phyloP scores from a whole-genome alignment of 371 early-diverging fungal genomes.

The Lichtheimia corymbifera region DNA sequence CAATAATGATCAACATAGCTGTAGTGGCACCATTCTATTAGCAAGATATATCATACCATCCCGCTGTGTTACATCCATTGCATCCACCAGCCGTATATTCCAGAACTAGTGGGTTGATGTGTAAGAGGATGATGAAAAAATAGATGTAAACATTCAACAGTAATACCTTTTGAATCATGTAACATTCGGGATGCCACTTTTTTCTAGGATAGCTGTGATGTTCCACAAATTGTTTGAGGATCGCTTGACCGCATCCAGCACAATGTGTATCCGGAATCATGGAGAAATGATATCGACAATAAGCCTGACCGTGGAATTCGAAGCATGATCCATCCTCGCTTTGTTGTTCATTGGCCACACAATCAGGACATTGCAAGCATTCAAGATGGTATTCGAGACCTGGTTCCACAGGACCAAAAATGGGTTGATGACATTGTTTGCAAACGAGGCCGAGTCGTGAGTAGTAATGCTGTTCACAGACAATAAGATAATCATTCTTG shows the following conservation, averaged over 20 bases:
- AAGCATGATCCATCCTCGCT: constrained; percentile 60
- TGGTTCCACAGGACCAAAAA: constrained; percentile 1
- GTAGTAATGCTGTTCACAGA: constrained; percentile 17
- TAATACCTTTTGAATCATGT: constrained; percentile 78
- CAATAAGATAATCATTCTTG: not conserved
- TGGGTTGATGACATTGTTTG: constrained; percentile 6
- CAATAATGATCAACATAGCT: too few relatives aligned
- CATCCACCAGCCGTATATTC: constrained; percentile 58
- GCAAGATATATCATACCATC: too few relatives aligned
- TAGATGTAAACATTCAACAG: not conserved
- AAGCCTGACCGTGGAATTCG: constrained; percentile 84
- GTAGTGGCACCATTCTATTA: too few relatives aligned
- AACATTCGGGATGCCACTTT: constrained; percentile 98
- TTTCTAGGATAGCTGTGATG: constrained; percentile 68
- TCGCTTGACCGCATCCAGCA: constrained; percentile 90
- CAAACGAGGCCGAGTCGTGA: constrained; percentile 7
- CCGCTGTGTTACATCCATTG: too few relatives aligned
- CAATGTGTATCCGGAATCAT: constrained; percentile 83
- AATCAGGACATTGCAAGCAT: constrained; percentile 16
- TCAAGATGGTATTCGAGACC: constrained; percentile 16
- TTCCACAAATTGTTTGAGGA: constrained; percentile 92
- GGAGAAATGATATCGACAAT: constrained; percentile 92
- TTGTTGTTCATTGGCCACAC: not conserved
- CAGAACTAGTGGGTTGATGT: constrained; percentile 55
- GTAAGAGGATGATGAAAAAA: not conserved